Base-by-base conservation (phyloP, 2,329 filamentous ascomycete species). In the Colletotrichum salicis region DNA sequence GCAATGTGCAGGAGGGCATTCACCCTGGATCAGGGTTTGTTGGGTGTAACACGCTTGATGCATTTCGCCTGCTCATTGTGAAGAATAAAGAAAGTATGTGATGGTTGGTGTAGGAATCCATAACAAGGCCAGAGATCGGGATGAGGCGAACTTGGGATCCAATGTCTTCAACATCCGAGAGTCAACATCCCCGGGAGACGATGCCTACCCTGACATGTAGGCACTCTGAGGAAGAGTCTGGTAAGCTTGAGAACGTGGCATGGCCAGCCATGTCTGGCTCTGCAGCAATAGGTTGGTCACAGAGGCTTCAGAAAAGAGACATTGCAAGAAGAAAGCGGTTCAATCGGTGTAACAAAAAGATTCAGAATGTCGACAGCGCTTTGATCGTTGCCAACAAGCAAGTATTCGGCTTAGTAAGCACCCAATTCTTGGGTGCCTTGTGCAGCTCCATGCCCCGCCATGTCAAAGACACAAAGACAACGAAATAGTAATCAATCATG, bases 401-500 rank as follows among this genome's bases (percentile, higher is more conserved):
- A 13, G 7, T 45, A n/a, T 3, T 10, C 7, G 19, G 41, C 41
- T 48, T 48, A 48, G 41, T 48, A 48, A 48, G 41, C 41, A 19
- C 41, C 1, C 1, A 0, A 48, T n/a, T 10, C 19, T 19, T 5
- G 27, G 27, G 27, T 8, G 15, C 41, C 7, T n/a, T 1, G 1
- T 45, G 8, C 41, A 4, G 41, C 41, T n/a, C 41, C 41, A 11
- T 5, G 19, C 41, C 41, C 41, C 41, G 19, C 19, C 19, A 48
- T 48, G 19, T 4, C 19, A 48, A 48, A 48, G 33, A 4, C 3
- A 11, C 33, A 35, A 35, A 35, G 19, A 15, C 35, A 13, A 37
- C 35, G 10, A 8, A 3, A n/a, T 3, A 2, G 7, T 2, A 22
- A 10, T 4, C 8, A 48, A 11, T 19, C 8, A 48, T 22, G 19